Evolutionary conservation across 768 basidiomycete genomes (phyloP).

Genomic region (Clitopilus passeckerianus): DNA sequence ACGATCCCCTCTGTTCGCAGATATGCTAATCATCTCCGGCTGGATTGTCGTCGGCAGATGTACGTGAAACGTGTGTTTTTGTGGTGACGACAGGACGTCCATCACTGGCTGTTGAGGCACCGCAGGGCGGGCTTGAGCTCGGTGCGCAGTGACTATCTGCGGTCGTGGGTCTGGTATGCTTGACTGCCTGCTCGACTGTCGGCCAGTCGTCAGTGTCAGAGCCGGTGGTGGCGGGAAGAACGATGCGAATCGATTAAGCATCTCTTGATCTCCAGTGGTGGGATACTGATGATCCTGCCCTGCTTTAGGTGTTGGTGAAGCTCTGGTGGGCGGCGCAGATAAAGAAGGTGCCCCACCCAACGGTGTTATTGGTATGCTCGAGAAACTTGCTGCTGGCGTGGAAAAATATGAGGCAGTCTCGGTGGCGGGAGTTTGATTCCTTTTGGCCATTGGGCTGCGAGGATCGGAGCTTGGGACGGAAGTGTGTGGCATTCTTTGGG

Average conservation of each 20-base stretch:
- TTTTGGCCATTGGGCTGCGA: background rate
- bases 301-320: background rate
- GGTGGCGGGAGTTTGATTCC: background rate
- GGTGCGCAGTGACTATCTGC: slow-evolving; percentile 13
- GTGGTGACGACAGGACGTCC: slow-evolving; percentile 33
- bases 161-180: slow-evolving; percentile 11
- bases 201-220: slow-evolving; percentile 13
- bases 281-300: background rate
- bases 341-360: background rate
- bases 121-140: slow-evolving; percentile 20
- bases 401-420: background rate
- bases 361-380: background rate
- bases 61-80: slow-evolving; percentile 41
- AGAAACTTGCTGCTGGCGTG: background rate
- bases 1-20: slow-evolving; percentile 54
- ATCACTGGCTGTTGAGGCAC: slow-evolving; percentile 35
- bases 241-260: slow-evolving; percentile 21
- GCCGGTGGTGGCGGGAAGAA: slow-evolving; percentile 22
- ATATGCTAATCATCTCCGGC: slow-evolving; percentile 63
- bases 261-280: slow-evolving; percentile 10
- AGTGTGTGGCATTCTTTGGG: background rate
- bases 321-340: background rate
- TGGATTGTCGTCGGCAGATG: slow-evolving; percentile 40
- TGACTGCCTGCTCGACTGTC: slow-evolving; percentile 13
- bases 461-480: background rate